Percentiles rank a stretch among this genome's conserved stretches.
phyloP scores from a whole-genome alignment of 257 asterid species.

The Rauvolfia tetraphylla region DNA sequence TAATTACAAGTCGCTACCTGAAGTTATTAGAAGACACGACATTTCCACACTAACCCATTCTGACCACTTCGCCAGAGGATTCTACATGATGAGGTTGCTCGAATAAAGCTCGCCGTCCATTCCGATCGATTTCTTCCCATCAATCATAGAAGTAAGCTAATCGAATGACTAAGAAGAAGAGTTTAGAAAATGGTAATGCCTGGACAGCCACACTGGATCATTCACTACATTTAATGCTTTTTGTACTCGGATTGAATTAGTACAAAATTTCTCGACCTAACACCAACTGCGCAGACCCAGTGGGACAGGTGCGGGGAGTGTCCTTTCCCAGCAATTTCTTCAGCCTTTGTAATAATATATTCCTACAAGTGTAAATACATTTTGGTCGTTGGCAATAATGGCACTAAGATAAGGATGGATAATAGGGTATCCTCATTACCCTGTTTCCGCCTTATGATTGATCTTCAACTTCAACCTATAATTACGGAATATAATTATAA shows the following conservation, averaged over 20 bases:
- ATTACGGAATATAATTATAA: too few relatives aligned
- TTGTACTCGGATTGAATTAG: neutral
- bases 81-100: neutral
- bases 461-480: neutral
- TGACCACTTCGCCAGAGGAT: too few relatives aligned
- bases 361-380: neutral
- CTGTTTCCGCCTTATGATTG: too few relatives aligned
- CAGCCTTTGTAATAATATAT: neutral
- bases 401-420: neutral
- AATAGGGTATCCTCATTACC: too few relatives aligned
- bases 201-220: neutral
- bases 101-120: too few relatives aligned
- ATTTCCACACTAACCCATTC: too few relatives aligned
- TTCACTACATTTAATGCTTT: neutral
- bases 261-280: conserved; percentile 20
- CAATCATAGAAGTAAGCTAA: neutral
- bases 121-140: neutral
- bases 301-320: conserved; percentile 9
- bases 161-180: neutral
- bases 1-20: neutral
- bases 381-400: neutral
- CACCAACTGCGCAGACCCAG: conserved; percentile 20
- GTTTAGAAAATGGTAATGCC: neutral
- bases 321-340: conserved; percentile 9
- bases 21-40: neutral